Percentiles rank a stretch among this genome's conserved stretches.
These are phyloP conservation scores for Trichoderma hamatum DNA, from an alignment of 2,329 filamentous ascomycete genomes.

Conservation along the genomic window DNA sequence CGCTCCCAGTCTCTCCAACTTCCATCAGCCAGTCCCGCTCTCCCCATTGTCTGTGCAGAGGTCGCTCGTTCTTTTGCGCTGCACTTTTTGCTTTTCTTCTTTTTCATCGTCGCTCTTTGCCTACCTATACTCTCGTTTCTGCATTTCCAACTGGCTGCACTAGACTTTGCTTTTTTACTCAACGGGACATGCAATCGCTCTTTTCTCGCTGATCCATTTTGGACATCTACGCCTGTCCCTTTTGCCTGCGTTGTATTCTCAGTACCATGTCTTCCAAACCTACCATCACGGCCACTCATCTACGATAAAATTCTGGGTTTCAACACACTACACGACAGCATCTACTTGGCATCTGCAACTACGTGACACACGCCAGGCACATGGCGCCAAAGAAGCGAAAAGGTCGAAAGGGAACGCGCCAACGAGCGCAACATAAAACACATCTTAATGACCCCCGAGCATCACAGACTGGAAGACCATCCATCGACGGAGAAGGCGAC, in stretches of 20 bases:
- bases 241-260: background rate
- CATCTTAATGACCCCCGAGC: background rate
- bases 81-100: background rate
- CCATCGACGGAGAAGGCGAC: constrained; percentile 43
- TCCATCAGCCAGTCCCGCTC: background rate
- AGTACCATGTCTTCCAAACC: constrained; percentile 17
- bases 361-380: background rate
- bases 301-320: background rate
- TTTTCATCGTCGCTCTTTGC: background rate
- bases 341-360: background rate
- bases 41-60: constrained; percentile 1
- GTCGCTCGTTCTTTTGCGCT: constrained; percentile 15
- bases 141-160: background rate
- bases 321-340: background rate
- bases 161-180: background rate
- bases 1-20: background rate
- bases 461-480: constrained; percentile 32
- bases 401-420: constrained; percentile 1
- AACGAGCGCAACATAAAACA: background rate
- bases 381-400: constrained; percentile 22
- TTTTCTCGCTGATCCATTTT: constrained; percentile 7
- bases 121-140: background rate
- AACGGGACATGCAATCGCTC: constrained; percentile 1
- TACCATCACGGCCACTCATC: background rate
- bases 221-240: background rate